A percentile compares a stretch with the other conserved stretches of the same genome.
phyloP scores from a whole-genome alignment of 148 eudicot genomes.

The Vaccinium vitisidaea region DNA sequence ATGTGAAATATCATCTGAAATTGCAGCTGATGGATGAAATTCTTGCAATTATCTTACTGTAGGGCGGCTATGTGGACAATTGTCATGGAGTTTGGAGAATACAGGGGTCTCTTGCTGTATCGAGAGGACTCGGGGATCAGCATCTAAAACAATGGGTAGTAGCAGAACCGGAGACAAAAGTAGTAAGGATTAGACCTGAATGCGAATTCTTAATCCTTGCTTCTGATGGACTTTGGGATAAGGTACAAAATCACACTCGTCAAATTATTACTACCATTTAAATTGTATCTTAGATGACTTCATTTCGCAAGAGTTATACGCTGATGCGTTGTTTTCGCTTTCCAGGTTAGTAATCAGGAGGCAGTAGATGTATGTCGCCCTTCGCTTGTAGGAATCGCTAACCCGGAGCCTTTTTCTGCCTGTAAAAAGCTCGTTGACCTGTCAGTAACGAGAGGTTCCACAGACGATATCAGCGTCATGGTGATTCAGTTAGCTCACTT shows the following conservation, averaged over 20 bases:
- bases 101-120: conserved; percentile 65
- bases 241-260: conserved; percentile 25
- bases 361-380: conserved; percentile 52
- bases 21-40: background rate
- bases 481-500: conserved; percentile 41
- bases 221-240: conserved; percentile 71
- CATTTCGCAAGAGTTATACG: background rate
- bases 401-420: conserved; percentile 33
- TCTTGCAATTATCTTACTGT: background rate
- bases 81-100: conserved; percentile 63
- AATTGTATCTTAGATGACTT: background rate
- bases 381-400: conserved; percentile 25
- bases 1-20: background rate
- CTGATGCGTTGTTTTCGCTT: conserved; percentile 1
- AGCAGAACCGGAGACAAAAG: conserved; percentile 56
- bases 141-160: conserved; percentile 60
- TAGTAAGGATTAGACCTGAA: conserved; percentile 33
- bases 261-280: background rate
- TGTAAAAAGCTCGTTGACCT: conserved; percentile 56
- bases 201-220: conserved; percentile 62
- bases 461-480: conserved; percentile 57
- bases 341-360: conserved; percentile 62
- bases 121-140: conserved; percentile 58
- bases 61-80: conserved; percentile 69
- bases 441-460: conserved; percentile 49